Conservation (phyloP, 2,329 filamentous ascomycete genomes). For the Cladosporium sp. region DNA sequence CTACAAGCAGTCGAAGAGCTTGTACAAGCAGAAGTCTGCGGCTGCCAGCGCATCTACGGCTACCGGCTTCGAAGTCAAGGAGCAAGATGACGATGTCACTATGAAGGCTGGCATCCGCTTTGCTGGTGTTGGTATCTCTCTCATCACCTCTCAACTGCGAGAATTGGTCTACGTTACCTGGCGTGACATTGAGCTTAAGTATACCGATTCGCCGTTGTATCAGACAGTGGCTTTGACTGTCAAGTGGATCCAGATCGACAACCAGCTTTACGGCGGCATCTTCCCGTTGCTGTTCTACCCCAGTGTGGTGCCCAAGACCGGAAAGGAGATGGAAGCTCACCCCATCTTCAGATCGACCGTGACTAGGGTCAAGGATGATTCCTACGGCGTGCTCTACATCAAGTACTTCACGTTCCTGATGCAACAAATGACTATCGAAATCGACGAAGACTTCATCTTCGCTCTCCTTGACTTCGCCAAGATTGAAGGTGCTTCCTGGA, state of each 20-base stretch:
- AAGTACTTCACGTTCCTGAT: slow-evolving; percentile 94
- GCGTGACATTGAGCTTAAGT: slow-evolving; percentile 85
- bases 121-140: slow-evolving; percentile 86
- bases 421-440: slow-evolving; percentile 96
- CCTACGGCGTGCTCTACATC: slow-evolving; percentile 95
- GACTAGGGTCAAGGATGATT: slow-evolving; percentile 95
- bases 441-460: slow-evolving; percentile 98
- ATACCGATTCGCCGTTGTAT: slow-evolving; percentile 88
- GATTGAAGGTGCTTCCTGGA: slow-evolving; percentile 86
- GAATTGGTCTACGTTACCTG: slow-evolving; percentile 94
- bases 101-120: slow-evolving; percentile 88
- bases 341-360: slow-evolving; percentile 91
- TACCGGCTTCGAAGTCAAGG: slow-evolving; percentile 89
- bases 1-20: slow-evolving; percentile 87
- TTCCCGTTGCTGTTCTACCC: slow-evolving; percentile 98
- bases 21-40: slow-evolving; percentile 71
- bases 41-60: slow-evolving; percentile 58
- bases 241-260: slow-evolving; percentile 99
- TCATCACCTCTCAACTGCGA: slow-evolving; percentile 88
- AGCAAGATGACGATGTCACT: slow-evolving; percentile 80
- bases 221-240: slow-evolving; percentile 88
- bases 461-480: slow-evolving; percentile 93
- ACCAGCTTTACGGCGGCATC: slow-evolving; percentile 95
- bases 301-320: slow-evolving; percentile 95
- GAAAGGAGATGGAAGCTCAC: slow-evolving; percentile 93